Conservation (phyloP, 208 protist genomes). For the Trypanosoma avium region DNA sequence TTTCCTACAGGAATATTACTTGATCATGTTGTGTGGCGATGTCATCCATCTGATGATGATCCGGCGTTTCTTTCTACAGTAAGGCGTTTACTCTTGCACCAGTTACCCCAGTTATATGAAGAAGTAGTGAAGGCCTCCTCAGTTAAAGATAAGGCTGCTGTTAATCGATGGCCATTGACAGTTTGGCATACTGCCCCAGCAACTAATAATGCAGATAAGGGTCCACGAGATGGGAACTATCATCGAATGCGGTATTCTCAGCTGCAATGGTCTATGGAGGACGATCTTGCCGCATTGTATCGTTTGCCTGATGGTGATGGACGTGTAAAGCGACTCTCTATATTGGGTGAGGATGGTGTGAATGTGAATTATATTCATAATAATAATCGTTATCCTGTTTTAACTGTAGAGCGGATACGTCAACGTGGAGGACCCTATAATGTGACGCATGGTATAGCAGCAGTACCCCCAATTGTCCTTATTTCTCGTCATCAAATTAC, state of each 20-base stretch:
- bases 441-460: not conserved
- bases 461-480: not conserved
- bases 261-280: conserved; percentile 3
- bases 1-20: conserved; percentile 8
- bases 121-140: conserved; percentile 5
- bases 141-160: not conserved
- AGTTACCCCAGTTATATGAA: not conserved
- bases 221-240: not conserved
- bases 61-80: not conserved
- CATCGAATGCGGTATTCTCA: not conserved
- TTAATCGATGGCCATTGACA: not conserved
- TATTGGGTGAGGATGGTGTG: not conserved
- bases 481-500: conserved; percentile 17
- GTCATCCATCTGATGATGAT: not conserved
- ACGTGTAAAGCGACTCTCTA: not conserved
- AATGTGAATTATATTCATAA: not conserved
- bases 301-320: not conserved
- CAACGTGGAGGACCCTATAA: not conserved
- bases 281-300: not conserved
- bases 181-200: conserved; percentile 2
- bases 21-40: conserved; percentile 8
- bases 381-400: conserved; percentile 5
- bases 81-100: not conserved
- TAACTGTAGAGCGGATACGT: not conserved
- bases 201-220: not conserved